Evolutionary conservation across 345 rosid genomes (phyloP), one percentile per base, ranked within the genome.

Genomic region (Eucalyptus erythrocorys): DNA sequence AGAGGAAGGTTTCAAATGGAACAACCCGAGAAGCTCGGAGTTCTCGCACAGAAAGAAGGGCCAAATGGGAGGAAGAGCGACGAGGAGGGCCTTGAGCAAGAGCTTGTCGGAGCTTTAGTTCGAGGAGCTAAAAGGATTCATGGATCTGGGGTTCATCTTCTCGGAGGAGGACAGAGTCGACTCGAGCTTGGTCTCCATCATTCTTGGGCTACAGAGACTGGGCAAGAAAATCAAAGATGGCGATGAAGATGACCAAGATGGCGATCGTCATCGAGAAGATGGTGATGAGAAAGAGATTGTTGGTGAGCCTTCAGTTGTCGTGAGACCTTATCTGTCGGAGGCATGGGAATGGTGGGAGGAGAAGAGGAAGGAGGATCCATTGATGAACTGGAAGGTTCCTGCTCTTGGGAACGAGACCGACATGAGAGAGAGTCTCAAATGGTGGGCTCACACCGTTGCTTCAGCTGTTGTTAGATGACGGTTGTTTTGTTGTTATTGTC

Each of bases 71-170:
- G 68, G 47, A 49, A 89, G 88, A 51, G 89, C 87, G 88, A 91
- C 91, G 79, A 94, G 88, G 89, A 89, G 85, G 86, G 90, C 82
- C 13, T 32, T 14, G 24, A 95, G 93, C 82, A 95, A 92, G 93
- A 96, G 97, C 90, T 88, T 94, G 90, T 93, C 95, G 30, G 96
- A 93, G 30, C 91, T 95, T 89, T 99, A 96, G 91, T 94, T 95
- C 88, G 94, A 95, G 61, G 99, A 97, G 93, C 89, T 95, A 15
- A 93, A 94, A 91, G 99, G 98, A 92, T 94, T 97, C 91, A 94
- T 93, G 94, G 99, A 97, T 94, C 91, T 97, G 53, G 99, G 99
- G 27, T 96, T 97, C 91, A 95, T 95, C 51, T 97, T 97, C 91
- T 93, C 96, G 3, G 96, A 95, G 90, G 94, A 95, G 89, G 99